Base-by-base conservation (phyloP, 805 yeast species). In the Myxozyma vanderwaltii region DNA sequence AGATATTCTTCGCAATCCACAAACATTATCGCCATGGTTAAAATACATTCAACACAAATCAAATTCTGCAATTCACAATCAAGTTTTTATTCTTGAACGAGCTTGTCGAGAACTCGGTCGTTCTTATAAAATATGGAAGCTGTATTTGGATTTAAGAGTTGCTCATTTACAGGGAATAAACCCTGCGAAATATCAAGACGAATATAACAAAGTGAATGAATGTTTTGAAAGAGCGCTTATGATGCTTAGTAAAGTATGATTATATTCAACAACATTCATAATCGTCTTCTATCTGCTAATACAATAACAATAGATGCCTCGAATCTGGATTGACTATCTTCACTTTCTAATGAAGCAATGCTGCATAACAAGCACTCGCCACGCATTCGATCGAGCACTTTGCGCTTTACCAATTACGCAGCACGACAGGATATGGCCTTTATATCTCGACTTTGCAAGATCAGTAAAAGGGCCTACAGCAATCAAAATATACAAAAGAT, bases 61-160 rank as follows among this genome's bases (percentile, higher is more conserved):
- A 5, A 44, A 57, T 6, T 64, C 72, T 38, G 57, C 75, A 0
- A 40, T 70, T 1, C 48, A 47, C 26, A 75, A 68, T 23, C 69
- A 67, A 27, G 63, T 65, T 2, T 82, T 80, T 56, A 75, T 86
- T 1, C 68, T 80, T 54, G 79, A 77, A 58, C 70, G 94, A 68
- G 85, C 88, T 0, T 77, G 81, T 15, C 63, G 66, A 7, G 67
- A 70, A 10, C 67, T 82, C 13, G 76, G 75, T 6, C 69, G 80
- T 51, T 80, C 84, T 2, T 78, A 78, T 61, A 79, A 81, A 63
- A 67, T 86, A 24, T 86, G 90, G 90, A 71, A 72, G 56, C 43
- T 70, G 8, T 84, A 82, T 64, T 63, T 84, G 24, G 77, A 77
- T 23, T 63, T 79, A 26, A 69, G 85, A 26, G 61, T 75, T 0